phyloP scores from a whole-genome alignment of 805 yeast species.

The Spathaspora hagerdaliae region DNA sequence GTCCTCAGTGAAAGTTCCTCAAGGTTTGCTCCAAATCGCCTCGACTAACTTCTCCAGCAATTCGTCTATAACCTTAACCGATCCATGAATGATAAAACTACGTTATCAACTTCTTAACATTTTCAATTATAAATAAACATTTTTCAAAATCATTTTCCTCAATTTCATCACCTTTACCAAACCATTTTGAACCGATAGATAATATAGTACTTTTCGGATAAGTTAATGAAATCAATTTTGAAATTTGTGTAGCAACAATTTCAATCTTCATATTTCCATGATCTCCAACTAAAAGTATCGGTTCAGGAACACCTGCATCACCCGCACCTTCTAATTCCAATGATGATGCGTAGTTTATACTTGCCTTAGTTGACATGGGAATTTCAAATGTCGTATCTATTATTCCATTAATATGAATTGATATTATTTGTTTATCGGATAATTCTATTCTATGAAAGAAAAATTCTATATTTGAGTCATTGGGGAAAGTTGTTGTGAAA shows the following conservation, averaged over 20 bases:
- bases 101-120: slow-evolving; percentile 11
- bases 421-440: slow-evolving; percentile 35
- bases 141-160: slow-evolving; percentile 40
- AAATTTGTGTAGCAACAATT: slow-evolving; percentile 47
- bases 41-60: too few relatives aligned
- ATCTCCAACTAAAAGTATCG: slow-evolving; percentile 45
- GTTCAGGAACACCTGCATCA: slow-evolving; percentile 33
- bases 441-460: slow-evolving; percentile 30
- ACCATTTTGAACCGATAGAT: slow-evolving; percentile 46
- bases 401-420: slow-evolving; percentile 40
- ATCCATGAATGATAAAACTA: too few relatives aligned
- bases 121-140: slow-evolving; percentile 40
- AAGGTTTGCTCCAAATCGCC: too few relatives aligned
- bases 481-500: not conserved
- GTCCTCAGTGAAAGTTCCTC: too few relatives aligned
- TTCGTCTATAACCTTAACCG: too few relatives aligned
- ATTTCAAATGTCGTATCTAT: slow-evolving; percentile 49
- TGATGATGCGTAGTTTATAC: slow-evolving; percentile 15
- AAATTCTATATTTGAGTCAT: slow-evolving; percentile 10
- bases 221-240: slow-evolving; percentile 32
- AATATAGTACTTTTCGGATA: slow-evolving; percentile 38
- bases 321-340: slow-evolving; percentile 16
- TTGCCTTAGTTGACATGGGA: slow-evolving; percentile 22
- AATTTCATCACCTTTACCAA: slow-evolving; percentile 31
- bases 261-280: slow-evolving; percentile 44